Evolutionary conservation across 345 rosid species (phyloP), one percentile per base, ranked within the genome.

Genomic region (Gossypium ekmanianum): DNA sequence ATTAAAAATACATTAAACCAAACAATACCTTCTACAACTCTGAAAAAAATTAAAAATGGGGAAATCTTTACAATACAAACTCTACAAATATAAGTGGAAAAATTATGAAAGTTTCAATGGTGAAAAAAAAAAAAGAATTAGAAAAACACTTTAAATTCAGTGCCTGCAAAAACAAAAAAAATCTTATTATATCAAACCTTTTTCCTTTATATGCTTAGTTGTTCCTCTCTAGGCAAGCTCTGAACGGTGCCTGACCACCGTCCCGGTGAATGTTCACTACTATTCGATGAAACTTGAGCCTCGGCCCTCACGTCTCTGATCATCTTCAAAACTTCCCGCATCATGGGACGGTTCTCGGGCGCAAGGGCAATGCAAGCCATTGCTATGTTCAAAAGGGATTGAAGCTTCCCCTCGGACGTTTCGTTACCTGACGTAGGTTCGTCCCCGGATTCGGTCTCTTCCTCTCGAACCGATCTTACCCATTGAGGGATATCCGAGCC

Each of bases 231-330:
- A 48, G 99, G 94, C 84, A 95, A 87, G 88, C 98, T 89, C 82
- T 89, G 98, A 57, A 95, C 88, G 0, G 99, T 95, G 73, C 93
- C 99, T 0, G 99, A 95, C 99, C 99, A 95, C 75, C 99, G 76
- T 51, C 99, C 98, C 0, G 98, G 99, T 0, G 98, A 95, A 79
- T 93, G 98, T 73, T 95, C 99, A 22, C 98, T 95, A 47, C 98
- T 89, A 79, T 92, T 92, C n/a, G 95, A 95, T 1, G 97, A 93
- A 51, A 88, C 74, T 50, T 89, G 99, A 34, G 88, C 94, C 80
- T 95, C 99, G 0, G 91, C 93, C 69, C 99, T 91, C 5, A 95
- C 77, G 69, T 95, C 97, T 80, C 97, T 83, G 24, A 95, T 87
- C 99, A 95, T 90, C 91, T 90, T 95, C 76, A 89, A 71, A 48